Evolutionary conservation across 2,329 filamentous ascomycete species (phyloP), one percentile per base, ranked within the genome.

Genomic region (Didymella lethalis): DNA sequence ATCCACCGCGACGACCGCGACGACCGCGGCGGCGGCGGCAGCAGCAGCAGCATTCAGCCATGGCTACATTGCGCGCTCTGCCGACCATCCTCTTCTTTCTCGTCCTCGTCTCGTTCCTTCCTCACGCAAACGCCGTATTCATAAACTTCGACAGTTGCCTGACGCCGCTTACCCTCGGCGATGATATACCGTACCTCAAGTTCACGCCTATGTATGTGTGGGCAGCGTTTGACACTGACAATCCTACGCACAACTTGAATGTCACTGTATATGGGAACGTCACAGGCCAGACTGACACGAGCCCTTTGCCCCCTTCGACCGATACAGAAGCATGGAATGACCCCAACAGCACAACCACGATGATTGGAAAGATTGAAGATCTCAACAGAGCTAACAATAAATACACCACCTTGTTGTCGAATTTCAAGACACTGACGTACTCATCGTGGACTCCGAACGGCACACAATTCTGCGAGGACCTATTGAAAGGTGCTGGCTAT

Each of bases 221-320:
- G 69, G 94, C 91, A 56, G 79, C 80, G 20, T 96, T 96, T 80
- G 85, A 92, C 68, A 83, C 85, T 28, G 76, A 80, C 14, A 79
- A 85, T 63, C 75, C 85, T 4, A 83, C 80, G 49, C 87, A 93
- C 72, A 86, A 84, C 40, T 82, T 99, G 48, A 87, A 86, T 63
- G 81, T 97, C 54, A 95, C 88, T 1, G 85, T 97, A 46, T 98
- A 92, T 81, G 94, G 93, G 50, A 97, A 98, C 77, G 92, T 98
- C 29, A 91, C 89, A 8, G 95, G 95, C 46, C 86, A 89, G 49
- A 83, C 85, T 44, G 82, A 82, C 2, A 72, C 78, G 12, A 79
- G 81, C n/a, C 60, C 77, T 2, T 85, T 92, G 52, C 92, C 92
- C 32, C 69, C 85, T 0, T 77, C 84, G 18, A 77, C 84, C 67